Percentiles rank a stretch among this genome's conserved stretches.
phyloP scores from a whole-genome alignment of 768 basidiomycete genomes.

The Mycena belliarum region DNA sequence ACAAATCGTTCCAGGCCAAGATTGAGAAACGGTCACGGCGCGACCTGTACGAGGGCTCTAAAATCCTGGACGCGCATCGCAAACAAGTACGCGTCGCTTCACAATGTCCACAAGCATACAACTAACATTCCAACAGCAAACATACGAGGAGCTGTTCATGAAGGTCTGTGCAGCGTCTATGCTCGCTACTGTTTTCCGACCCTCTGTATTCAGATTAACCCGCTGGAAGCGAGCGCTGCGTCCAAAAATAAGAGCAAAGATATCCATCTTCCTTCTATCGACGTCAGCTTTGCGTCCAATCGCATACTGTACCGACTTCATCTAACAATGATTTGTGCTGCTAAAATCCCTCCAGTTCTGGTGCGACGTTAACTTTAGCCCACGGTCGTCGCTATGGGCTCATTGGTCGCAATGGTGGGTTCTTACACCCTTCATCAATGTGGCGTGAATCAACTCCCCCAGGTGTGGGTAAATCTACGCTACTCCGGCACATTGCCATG shows the following conservation, averaged over 20 bases:
- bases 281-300: conserved; percentile 94
- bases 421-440: not conserved
- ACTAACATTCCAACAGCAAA: conserved; percentile 60
- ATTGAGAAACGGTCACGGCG: conserved; percentile 93
- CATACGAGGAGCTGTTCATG: conserved; percentile 99
- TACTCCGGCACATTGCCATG: conserved; percentile 91
- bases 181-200: not conserved
- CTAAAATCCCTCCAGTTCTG: conserved; percentile 50
- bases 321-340: conserved; percentile 1
- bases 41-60: conserved; percentile 95
- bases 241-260: conserved; percentile 97
- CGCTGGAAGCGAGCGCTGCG: conserved; percentile 74
- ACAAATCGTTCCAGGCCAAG: conserved; percentile 63
- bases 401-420: conserved; percentile 81
- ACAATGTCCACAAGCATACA: not conserved
- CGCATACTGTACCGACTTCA: conserved; percentile 69
- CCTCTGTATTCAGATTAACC: conserved; percentile 68
- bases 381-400: conserved; percentile 90
- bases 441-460: not conserved
- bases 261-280: conserved; percentile 91
- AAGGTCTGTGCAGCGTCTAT: conserved; percentile 52
- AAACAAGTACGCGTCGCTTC: conserved; percentile 63
- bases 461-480: conserved; percentile 96
- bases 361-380: conserved; percentile 84
- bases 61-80: conserved; percentile 87